A percentile compares a stretch with the other conserved stretches of the same genome.
Conservation (phyloP, 2,329 filamentous ascomycete species). For the Didymella glomerata region DNA sequence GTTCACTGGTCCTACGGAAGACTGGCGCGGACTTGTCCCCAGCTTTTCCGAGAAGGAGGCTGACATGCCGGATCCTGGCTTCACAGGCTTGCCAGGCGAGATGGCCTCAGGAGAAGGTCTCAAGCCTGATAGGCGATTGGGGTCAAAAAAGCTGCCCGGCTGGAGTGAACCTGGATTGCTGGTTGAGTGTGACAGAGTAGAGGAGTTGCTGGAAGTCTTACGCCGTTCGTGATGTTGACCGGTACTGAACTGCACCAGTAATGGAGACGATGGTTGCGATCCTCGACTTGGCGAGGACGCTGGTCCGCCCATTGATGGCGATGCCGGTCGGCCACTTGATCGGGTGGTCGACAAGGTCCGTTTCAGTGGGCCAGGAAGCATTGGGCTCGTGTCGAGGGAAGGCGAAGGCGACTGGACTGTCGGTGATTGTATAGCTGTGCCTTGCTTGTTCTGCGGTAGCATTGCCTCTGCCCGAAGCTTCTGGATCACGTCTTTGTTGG, state of each 20-base stretch:
- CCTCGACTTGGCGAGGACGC: slow-evolving; percentile 87
- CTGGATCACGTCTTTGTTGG: slow-evolving; percentile 98
- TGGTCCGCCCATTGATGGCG: slow-evolving; percentile 81
- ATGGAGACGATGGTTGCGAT: slow-evolving; percentile 84
- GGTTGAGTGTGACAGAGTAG: slow-evolving; percentile 81
- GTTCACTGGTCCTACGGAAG: slow-evolving; percentile 34
- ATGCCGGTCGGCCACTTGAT: slow-evolving; percentile 74
- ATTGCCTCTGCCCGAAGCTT: slow-evolving; percentile 92
- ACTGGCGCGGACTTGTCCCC: slow-evolving; percentile 45
- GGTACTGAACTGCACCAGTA: slow-evolving; percentile 96
- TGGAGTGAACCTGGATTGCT: slow-evolving; percentile 68
- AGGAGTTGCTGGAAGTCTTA: slow-evolving; percentile 91
- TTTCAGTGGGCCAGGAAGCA: slow-evolving; percentile 81
- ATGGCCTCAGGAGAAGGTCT: slow-evolving; percentile 62
- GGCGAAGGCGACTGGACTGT: slow-evolving; percentile 64
- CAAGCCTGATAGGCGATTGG: slow-evolving; percentile 65
- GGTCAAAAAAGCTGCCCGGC: slow-evolving; percentile 75
- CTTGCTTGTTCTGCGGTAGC: slow-evolving; percentile 67
- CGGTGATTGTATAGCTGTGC: slow-evolving; percentile 53
- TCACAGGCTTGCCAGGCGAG: slow-evolving; percentile 61
- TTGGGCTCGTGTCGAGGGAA: slow-evolving; percentile 83
- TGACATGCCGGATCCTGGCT: slow-evolving; percentile 55
- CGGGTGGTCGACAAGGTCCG: slow-evolving; percentile 85
- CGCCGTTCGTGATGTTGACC: slow-evolving; percentile 82
- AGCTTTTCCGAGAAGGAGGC: slow-evolving; percentile 55